Base-by-base conservation (phyloP, 2,329 filamentous ascomycete species). In the Dactylellina drechsleri region DNA sequence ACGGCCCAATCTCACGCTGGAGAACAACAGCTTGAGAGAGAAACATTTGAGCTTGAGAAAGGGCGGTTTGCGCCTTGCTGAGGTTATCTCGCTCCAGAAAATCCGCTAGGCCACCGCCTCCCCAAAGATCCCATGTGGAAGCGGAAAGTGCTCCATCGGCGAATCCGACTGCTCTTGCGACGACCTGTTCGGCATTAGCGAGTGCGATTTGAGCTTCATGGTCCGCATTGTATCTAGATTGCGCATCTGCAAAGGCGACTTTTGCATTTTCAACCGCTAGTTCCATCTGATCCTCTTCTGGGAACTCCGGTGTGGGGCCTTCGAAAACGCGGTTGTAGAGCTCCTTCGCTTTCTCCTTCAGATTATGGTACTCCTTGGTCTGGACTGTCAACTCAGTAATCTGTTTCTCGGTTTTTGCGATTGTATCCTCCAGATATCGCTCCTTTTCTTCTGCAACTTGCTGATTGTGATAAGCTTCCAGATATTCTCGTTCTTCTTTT, bases 401-500 rank as follows among this genome's bases (percentile, higher is more conserved):
- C 1, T 80, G 82, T 15, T 78, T 76, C 13, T 81, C 76, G 0
- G 86, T 86, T 2, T 84, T 81, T 0, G 79, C 76, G 0, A 85
- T 81, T 67, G 84, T 82, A 0, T 59, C 59, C 4, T 81, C 80
- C 1, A 87, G 78, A 60, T 81, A 81, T 1, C 82, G 81, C 43
- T 84, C 82, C 57, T 83, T 78, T 45, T 84, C 82, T 53, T 83
- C 82, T 49, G 84, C 83, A 23, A 84, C 82, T 23, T 85, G 82
- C 68, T 85, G 82, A 31, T 83, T 80, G 71, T 86, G 84, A 54
- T 86, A 82, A 0, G 84, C 86, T 53, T 86, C 83, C 26, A 86
- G 82, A 79, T 87, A 88, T 76, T 87, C 86, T 50, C 81, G 80
- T 79, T 88, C 86, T 79, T 87, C 86, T 75, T 85, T 86, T 57